Conservation (phyloP, 192 early-diverging fungal species). For the Backusella luteola region DNA sequence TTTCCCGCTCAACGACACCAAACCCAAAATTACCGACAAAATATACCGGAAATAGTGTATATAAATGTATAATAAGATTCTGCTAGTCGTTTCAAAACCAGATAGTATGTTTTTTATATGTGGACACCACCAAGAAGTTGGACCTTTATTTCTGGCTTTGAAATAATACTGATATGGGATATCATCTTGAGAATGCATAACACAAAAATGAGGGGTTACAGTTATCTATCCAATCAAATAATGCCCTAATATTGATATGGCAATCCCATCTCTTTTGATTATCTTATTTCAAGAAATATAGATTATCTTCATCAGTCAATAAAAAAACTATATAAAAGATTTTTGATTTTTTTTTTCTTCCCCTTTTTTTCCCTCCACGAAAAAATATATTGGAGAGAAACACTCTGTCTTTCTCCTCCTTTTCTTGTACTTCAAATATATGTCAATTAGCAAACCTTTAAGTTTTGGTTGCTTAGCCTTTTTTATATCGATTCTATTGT, state of each 20-base stretch:
- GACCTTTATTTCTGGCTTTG: not conserved
- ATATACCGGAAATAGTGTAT: no score
- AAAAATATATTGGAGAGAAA: not conserved
- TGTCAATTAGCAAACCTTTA: not conserved
- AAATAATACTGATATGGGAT: not conserved
- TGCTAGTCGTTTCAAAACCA: no score
- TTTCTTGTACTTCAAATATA: not conserved
- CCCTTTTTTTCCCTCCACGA: not conserved
- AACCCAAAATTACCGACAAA: no score
- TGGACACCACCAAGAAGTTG: not conserved
- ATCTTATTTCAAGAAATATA: not conserved
- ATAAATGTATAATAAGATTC: no score
- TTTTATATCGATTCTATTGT: not conserved
- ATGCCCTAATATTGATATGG: not conserved
- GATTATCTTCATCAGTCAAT: not conserved
- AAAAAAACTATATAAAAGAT: not conserved
- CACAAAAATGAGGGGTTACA: not conserved
- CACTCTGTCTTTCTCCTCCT: not conserved
- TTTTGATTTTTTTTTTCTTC: not conserved
- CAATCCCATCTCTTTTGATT: constrained; percentile 1
- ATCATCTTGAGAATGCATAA: not conserved
- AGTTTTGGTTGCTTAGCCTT: not conserved
- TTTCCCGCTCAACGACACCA: no score
- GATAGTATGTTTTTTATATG: no score
- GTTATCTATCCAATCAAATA: not conserved